Conservation (phyloP, 2,329 filamentous ascomycete species). For the Penicillium sp. region DNA sequence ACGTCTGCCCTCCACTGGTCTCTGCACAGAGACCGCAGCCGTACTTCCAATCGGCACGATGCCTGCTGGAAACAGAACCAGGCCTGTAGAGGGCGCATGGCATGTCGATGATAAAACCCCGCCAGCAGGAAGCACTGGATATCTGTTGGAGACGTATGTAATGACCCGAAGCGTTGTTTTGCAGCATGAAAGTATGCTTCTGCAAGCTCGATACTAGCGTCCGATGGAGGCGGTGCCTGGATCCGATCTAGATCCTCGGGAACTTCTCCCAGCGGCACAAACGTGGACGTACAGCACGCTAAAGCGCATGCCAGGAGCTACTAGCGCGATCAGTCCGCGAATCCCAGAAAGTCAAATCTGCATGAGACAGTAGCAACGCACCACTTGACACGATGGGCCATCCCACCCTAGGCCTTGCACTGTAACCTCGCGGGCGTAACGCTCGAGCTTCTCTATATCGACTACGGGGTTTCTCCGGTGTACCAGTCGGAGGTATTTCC, state of each 20-base stretch:
- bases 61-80: constrained; percentile 28
- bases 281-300: constrained; percentile 19
- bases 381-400: constrained; percentile 26
- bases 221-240: constrained; percentile 13
- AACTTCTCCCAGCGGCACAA: constrained; percentile 13
- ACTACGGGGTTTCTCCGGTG: constrained; percentile 23
- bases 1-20: constrained; percentile 23
- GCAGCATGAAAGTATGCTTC: constrained; percentile 25
- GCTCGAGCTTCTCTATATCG: constrained; percentile 19
- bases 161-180: constrained; percentile 23
- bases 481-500: constrained; percentile 17
- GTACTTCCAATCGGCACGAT: constrained; percentile 25
- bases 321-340: constrained; percentile 1
- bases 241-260: constrained; percentile 21
- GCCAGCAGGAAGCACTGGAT: constrained; percentile 26
- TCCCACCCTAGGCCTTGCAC: constrained; percentile 25
- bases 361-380: constrained; percentile 7
- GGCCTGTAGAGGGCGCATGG: constrained; percentile 21
- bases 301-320: constrained; percentile 25
- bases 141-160: constrained; percentile 22
- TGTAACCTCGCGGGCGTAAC: constrained; percentile 23
- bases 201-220: constrained; percentile 21
- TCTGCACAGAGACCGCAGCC: constrained; percentile 21
- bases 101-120: constrained; percentile 23
- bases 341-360: not conserved